Evolutionary conservation across 208 protist species (phyloP).

Genomic region (Leishmania tarentolae): DNA sequence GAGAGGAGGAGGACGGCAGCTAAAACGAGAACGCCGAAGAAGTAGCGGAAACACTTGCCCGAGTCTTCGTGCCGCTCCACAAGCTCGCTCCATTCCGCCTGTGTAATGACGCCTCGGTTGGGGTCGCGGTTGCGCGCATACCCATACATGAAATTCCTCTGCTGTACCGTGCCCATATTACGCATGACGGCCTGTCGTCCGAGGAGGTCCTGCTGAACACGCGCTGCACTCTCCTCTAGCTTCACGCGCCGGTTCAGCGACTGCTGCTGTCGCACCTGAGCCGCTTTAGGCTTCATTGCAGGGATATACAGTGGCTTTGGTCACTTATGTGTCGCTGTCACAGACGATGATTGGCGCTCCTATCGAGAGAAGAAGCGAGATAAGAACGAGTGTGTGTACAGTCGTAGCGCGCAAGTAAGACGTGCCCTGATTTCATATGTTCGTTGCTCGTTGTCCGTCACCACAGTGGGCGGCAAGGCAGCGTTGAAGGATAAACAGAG

Average conservation of each 20-base stretch:
- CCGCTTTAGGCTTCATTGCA: constrained; percentile 70
- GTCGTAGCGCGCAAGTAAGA: background rate
- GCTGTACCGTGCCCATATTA: constrained; percentile 18
- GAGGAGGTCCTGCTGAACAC: constrained; percentile 34
- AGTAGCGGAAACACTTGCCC: constrained; percentile 64
- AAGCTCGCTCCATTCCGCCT: constrained; percentile 75
- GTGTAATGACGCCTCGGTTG: constrained; percentile 75
- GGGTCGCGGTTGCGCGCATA: constrained; percentile 44
- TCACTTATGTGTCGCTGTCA: background rate
- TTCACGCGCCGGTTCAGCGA: constrained; percentile 52
- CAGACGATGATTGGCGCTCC: background rate
- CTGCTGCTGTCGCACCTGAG: constrained; percentile 80
- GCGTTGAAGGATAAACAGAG: background rate
- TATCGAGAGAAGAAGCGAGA: background rate
- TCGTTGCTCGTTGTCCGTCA: background rate
- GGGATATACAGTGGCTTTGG: background rate
- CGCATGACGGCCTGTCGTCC: constrained; percentile 18
- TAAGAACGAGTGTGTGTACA: background rate
- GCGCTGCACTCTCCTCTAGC: constrained; percentile 57
- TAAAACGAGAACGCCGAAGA: constrained; percentile 63
- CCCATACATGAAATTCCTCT: constrained; percentile 17
- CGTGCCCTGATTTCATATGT: background rate
- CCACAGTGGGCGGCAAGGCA: background rate
- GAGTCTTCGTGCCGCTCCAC: constrained; percentile 81
- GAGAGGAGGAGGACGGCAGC: constrained; percentile 49